Evolutionary conservation across 2,329 filamentous ascomycete species (phyloP), one percentile per base, ranked within the genome.

Genomic region (Fonsecaea pedrosoi): DNA sequence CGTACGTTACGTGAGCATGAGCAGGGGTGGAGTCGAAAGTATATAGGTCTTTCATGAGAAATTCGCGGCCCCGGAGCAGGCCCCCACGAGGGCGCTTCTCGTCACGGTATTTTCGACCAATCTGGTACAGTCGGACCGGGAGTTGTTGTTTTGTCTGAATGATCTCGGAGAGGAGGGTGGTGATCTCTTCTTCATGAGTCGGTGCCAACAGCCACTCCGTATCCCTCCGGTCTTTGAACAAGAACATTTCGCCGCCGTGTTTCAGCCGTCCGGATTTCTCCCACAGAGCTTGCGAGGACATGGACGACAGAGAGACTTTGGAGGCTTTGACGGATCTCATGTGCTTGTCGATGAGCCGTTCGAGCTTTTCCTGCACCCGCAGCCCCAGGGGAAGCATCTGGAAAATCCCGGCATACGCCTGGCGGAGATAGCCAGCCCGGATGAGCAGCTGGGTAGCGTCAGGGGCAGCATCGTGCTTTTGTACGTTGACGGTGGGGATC

Each of bases 41-140:
- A 77, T 99, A 99, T 0, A 99, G 85, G 77, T 99, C 95, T 78
- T 99, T 99, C 95, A 99, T 99, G 72, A 92, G 81, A 74, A 99
- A 99, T 75, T 99, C 95, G 68, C 93, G 89, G 0, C 92, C 91
- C 9, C 95, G 89, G 8, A 99, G 82, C 1, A 99, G 83, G 12
- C 95, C 95, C 73, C 96, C 92, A 37, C 95, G 87, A 21, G 95
- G 95, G 32, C 95, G 86, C 64, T 90, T 86, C 79, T 99, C 95
- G 80, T 99, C 95, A 57, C 95, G 88, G 75, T 98, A 99, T 78
- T 99, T 99, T 55, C 94, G 77, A 91, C 90, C 89, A 57, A 95
- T 95, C 77, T 99, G 95, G 75, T 98, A 99, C 0, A 99, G 81
- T 53, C 93, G 87, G 30, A 98, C 77, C 0, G 95, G 95, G 8